These are phyloP conservation scores for Fagus crenata DNA, from an alignment of 306 rosid genomes.

Conservation along the genomic window DNA sequence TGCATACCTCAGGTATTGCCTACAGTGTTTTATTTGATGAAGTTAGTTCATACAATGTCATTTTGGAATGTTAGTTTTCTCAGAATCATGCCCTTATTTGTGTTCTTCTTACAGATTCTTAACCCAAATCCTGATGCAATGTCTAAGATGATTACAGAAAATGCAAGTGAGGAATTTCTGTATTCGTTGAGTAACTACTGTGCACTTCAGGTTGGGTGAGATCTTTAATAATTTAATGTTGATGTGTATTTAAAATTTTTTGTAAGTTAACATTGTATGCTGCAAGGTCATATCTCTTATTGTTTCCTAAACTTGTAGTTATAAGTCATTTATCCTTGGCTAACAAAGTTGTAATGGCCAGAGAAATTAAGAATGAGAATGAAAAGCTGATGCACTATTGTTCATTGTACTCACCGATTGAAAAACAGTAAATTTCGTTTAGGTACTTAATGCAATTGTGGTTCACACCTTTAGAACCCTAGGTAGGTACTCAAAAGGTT, in stretches of 20 bases:
- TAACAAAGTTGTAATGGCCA: too few species aligned
- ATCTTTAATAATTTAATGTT: conserved; percentile 11
- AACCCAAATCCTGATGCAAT: conserved; percentile 99
- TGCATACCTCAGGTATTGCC: conserved; percentile 97
- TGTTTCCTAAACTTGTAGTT: too few species aligned
- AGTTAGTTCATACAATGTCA: neutral
- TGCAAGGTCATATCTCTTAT: conserved; percentile 13
- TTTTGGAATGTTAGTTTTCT: conserved; percentile 18
- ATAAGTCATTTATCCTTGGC: too few species aligned
- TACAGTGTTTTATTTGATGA: neutral
- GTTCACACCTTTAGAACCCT: too few species aligned
- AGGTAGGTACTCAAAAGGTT: too few species aligned
- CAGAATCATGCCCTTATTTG: conserved; percentile 8
- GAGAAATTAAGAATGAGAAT: too few species aligned
- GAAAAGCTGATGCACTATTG: too few species aligned
- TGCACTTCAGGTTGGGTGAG: conserved; percentile 84
- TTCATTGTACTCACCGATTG: too few species aligned
- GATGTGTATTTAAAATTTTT: conserved; percentile 6
- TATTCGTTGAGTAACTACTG: conserved; percentile 89
- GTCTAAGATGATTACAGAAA: conserved; percentile 97
- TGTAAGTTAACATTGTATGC: conserved; percentile 9
- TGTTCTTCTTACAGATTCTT: conserved; percentile 70
- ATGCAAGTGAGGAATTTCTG: conserved; percentile 97
- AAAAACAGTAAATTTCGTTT: too few species aligned
- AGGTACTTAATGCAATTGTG: too few species aligned